Evolutionary conservation across 805 yeast genomes (phyloP).

Genomic region (Suhomyces sp.): DNA sequence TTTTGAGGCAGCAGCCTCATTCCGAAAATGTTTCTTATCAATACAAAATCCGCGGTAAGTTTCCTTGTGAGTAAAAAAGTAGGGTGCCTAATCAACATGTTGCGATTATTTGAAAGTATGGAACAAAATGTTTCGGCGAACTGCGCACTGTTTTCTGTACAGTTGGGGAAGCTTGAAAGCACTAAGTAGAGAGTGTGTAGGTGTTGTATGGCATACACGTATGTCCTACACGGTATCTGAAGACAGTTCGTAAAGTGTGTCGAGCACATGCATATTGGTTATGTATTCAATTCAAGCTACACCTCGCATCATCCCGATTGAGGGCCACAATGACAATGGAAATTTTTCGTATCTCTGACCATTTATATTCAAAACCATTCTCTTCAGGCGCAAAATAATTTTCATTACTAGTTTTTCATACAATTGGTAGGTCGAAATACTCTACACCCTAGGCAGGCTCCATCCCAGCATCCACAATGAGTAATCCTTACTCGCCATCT

Average conservation of each 20-base stretch:
- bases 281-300: background rate
- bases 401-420: background rate
- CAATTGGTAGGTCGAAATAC: background rate
- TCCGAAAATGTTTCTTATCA: background rate
- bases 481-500: slow-evolving; percentile 1
- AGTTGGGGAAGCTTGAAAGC: background rate
- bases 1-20: background rate
- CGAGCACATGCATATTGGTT: too few species aligned
- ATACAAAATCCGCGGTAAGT: background rate
- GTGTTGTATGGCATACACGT: background rate
- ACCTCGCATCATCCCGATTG: background rate
- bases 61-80: background rate
- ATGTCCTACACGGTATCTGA: background rate
- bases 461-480: slow-evolving; percentile 1
- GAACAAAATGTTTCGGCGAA: background rate
- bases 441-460: background rate
- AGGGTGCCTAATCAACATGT: background rate
- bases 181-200: background rate
- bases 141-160: background rate
- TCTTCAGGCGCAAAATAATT: background rate
- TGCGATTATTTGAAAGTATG: background rate
- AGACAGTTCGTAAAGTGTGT: background rate
- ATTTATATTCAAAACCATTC: background rate
- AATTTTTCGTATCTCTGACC: background rate
- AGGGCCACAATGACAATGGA: background rate